Base-by-base conservation (phyloP, 352 stramenopile genomes). In the Globisporangium barbulae region DNA sequence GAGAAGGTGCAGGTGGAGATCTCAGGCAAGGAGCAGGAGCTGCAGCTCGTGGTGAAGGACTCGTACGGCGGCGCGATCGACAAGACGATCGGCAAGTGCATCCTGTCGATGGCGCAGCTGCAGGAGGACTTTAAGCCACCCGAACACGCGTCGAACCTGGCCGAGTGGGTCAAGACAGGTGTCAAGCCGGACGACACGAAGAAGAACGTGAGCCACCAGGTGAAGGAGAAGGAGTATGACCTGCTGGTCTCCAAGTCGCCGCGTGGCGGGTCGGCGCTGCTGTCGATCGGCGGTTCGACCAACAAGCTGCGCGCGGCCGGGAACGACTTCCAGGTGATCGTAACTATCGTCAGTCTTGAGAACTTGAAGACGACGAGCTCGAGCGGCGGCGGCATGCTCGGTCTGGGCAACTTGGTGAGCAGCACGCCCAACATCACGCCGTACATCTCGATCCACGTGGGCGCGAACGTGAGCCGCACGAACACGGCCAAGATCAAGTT, bases 31-130 rank as follows among this genome's bases (percentile, higher is more conserved):
- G 84, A 90, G 58, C 67, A 79, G 13, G 80, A 87, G 37, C 64
- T 95, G 31, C 78, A 89, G 64, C 81, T 95, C 48, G 83, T 92
- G 10, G 87, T 95, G 35, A 92, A 92, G 64, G 85, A 95, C 59
- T 93, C 86, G 37, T 96, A 91, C 59, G 82, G 84, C 19, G 86
- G 85, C 8, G 81, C 85, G 0, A 76, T 94, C 10, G 87, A 88
- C 35, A 87, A 85, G 65, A 93, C 83, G 15, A 76, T 96, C 31
- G 87, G 87, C 41, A 93, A 93, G 65, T 82, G 78, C 47, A 76
- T 86, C 47, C 59, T 96, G 54, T 75, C 79, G 62, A 89, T 96
- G 75, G 61, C 77, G 21, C 78, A 92, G 54, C 56, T 96, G 7
- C 75, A 83, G 48, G 70, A 93, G 7, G 85, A 96, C 63, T 96